Conservation (phyloP, 805 yeast genomes). For the Hanseniaspora vineae region DNA sequence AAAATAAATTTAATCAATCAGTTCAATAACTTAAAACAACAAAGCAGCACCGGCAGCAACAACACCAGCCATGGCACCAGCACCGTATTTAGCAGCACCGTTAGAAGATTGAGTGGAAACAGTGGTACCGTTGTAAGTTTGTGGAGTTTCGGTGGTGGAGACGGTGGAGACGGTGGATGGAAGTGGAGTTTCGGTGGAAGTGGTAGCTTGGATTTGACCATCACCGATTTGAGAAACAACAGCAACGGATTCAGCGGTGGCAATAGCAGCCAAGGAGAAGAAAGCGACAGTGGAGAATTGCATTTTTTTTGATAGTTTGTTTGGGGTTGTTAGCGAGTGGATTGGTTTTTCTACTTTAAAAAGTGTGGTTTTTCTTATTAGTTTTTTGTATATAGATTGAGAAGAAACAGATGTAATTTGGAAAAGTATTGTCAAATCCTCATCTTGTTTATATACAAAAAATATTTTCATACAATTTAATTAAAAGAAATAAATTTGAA, state of each 20-base stretch:
- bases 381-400: not conserved
- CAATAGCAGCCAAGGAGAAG: slow-evolving; percentile 35
- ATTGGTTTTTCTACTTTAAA: not conserved
- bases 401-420: no score
- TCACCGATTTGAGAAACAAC: slow-evolving; percentile 29
- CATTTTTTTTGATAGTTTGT: slow-evolving; percentile 3
- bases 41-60: slow-evolving; percentile 6
- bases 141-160: slow-evolving; percentile 8
- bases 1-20: not conserved
- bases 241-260: slow-evolving; percentile 4
- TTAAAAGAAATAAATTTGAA: no score
- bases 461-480: no score
- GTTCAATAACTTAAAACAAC: slow-evolving; percentile 3
- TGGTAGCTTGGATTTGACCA: slow-evolving; percentile 41
- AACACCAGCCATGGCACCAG: slow-evolving; percentile 5
- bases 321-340: not conserved
- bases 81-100: slow-evolving; percentile 5
- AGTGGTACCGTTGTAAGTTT: not conserved
- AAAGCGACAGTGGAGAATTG: slow-evolving; percentile 31
- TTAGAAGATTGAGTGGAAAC: not conserved
- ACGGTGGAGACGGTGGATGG: slow-evolving; percentile 15
- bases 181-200: slow-evolving; percentile 9
- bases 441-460: no score
- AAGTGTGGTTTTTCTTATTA: not conserved
- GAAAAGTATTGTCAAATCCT: no score